These are phyloP conservation scores for Eucalyptus camaldulensis DNA, from an alignment of 345 rosid genomes.

Conservation along the genomic window DNA sequence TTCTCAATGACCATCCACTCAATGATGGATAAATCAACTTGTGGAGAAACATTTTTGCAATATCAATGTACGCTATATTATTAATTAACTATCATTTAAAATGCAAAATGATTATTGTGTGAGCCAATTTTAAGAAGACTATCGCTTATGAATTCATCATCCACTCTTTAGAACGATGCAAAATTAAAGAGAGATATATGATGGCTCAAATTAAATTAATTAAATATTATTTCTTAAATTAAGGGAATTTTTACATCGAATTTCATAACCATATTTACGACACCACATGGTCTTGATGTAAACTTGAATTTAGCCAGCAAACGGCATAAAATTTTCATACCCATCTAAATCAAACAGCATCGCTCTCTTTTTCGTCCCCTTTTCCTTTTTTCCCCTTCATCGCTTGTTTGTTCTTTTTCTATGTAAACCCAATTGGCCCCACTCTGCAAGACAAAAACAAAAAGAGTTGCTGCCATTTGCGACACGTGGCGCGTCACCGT, in stretches of 20 bases:
- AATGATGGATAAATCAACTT: not conserved
- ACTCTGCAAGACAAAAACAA: not conserved
- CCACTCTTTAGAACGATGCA: not conserved
- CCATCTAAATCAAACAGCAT: not conserved
- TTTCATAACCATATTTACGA: not conserved
- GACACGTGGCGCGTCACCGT: not conserved
- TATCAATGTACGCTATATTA: not conserved
- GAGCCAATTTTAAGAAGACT: not conserved
- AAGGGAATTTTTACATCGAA: not conserved
- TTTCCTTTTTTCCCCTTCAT: not conserved
- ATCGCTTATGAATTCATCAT: not conserved
- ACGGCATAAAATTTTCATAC: not conserved
- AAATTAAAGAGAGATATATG: not conserved
- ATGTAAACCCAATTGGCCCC: not conserved
- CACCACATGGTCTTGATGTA: not conserved
- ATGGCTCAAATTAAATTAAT: not conserved
- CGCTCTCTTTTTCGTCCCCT: not conserved
- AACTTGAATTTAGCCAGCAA: not conserved
- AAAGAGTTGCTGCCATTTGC: not conserved
- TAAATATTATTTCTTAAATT: not conserved
- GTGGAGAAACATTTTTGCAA: not conserved
- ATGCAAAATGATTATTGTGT: not conserved
- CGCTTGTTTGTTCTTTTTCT: not conserved
- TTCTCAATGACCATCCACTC: not conserved
- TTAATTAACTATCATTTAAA: not conserved